Percentiles rank a stretch among this genome's conserved stretches.
Conservation (phyloP, 208 protist genomes). For the Trypanosoma vivax region DNA sequence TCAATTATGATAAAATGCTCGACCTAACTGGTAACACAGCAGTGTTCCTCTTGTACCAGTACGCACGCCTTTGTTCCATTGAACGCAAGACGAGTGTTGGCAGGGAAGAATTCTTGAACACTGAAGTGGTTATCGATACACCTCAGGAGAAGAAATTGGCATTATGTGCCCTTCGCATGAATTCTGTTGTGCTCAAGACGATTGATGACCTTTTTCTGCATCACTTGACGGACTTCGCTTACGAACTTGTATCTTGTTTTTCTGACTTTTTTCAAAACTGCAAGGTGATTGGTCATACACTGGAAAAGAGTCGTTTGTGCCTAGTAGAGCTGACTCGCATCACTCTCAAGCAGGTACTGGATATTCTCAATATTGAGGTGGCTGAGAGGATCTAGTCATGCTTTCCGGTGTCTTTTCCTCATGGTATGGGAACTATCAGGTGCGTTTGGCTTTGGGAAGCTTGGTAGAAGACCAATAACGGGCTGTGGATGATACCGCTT, state of each 20-base stretch:
- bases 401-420: too few species aligned
- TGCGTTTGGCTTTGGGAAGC: too few species aligned
- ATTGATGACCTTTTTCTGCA: slow-evolving; percentile 90
- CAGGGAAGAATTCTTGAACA: slow-evolving; percentile 42
- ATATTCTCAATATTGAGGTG: slow-evolving; percentile 92
- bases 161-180: slow-evolving; percentile 80
- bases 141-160: slow-evolving; percentile 83
- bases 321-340: slow-evolving; percentile 87
- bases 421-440: too few species aligned
- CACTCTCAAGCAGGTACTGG: slow-evolving; percentile 85
- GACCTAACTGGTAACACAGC: slow-evolving; percentile 95
- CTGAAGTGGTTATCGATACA: slow-evolving; percentile 65
- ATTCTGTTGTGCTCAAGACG: slow-evolving; percentile 83
- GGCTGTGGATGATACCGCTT: too few species aligned
- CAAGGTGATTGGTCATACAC: slow-evolving; percentile 71
- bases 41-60: slow-evolving; percentile 96
- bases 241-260: slow-evolving; percentile 90
- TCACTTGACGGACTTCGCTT: slow-evolving; percentile 95
- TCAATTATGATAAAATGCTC: slow-evolving; percentile 96
- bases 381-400: slow-evolving; percentile 65
- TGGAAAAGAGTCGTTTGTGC: slow-evolving; percentile 84
- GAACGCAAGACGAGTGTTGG: slow-evolving; percentile 78
- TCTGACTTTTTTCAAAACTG: slow-evolving; percentile 95
- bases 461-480: too few species aligned
- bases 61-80: slow-evolving; percentile 95